Percentiles rank a stretch among this genome's conserved stretches.
Conservation (phyloP, 2,329 filamentous ascomycete species). For the Trichoderma koningiopsis region DNA sequence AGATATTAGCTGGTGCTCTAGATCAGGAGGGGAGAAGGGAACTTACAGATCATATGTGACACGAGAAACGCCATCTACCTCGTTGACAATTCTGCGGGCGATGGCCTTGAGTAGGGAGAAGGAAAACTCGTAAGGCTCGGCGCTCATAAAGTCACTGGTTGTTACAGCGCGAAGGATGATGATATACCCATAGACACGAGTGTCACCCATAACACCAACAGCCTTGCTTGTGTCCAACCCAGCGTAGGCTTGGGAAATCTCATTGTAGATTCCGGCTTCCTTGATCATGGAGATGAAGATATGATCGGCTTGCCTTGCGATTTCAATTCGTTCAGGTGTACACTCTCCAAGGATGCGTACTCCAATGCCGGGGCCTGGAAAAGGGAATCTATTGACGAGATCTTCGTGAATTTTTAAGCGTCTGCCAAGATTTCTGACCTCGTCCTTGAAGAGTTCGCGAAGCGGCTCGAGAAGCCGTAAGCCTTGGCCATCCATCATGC, state of each 20-base stretch:
- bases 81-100: not conserved
- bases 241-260: constrained; percentile 34
- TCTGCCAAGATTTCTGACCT: not conserved
- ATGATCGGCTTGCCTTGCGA: constrained; percentile 74
- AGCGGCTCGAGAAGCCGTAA: not conserved
- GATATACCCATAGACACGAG: constrained; percentile 39
- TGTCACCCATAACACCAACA: constrained; percentile 40
- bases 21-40: not conserved
- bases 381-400: not conserved
- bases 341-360: constrained; percentile 64
- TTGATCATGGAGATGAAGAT: constrained; percentile 77
- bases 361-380: not conserved
- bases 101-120: not conserved
- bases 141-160: not conserved
- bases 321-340: constrained; percentile 68
- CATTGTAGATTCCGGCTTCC: constrained; percentile 66
- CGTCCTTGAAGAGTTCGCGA: not conserved
- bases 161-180: constrained; percentile 10
- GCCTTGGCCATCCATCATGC: not conserved
- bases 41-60: not conserved
- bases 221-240: constrained; percentile 32
- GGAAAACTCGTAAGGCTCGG: not conserved
- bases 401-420: not conserved
- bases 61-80: not conserved
- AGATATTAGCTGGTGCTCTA: not conserved